These are phyloP conservation scores for Talaromyces proteolyticus DNA, from an alignment of 495 filamentous ascomycete species.

Conservation along the genomic window DNA sequence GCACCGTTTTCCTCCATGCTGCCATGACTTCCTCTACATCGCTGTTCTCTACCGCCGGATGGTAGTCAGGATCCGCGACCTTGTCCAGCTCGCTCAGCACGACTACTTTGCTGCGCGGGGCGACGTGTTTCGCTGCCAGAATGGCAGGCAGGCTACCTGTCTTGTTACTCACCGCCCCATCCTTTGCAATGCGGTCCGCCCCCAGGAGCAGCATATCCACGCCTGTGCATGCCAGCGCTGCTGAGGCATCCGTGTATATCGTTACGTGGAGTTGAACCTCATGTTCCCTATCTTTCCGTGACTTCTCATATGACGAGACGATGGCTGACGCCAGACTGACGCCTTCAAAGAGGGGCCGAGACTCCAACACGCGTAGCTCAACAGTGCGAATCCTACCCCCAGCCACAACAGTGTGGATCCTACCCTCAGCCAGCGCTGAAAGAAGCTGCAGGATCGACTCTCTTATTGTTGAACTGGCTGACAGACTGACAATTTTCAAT, in stretches of 20 bases:
- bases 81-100: constrained; percentile 57
- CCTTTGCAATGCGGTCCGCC: constrained; percentile 52
- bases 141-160: constrained; percentile 54
- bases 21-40: constrained; percentile 36
- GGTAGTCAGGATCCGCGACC: constrained; percentile 39
- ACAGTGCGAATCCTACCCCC: constrained; percentile 29
- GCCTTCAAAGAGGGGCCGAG: constrained; percentile 61
- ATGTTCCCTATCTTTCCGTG: background rate
- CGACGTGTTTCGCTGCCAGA: constrained; percentile 39
- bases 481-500: constrained; percentile 50
- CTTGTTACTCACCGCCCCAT: constrained; percentile 60
- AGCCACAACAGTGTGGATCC: no score
- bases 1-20: constrained; percentile 33
- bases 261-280: constrained; percentile 27
- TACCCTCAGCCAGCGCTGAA: constrained; percentile 11
- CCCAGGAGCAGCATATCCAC: constrained; percentile 55
- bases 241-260: constrained; percentile 57
- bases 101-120: constrained; percentile 36
- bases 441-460: constrained; percentile 30
- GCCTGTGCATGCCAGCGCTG: constrained; percentile 39
- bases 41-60: constrained; percentile 39
- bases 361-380: constrained; percentile 57
- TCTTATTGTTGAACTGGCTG: constrained; percentile 55
- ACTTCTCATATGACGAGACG: constrained; percentile 21
- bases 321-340: constrained; percentile 47